Evolutionary conservation across 768 basidiomycete species (phyloP), one percentile per base, ranked within the genome.

Genomic region (Psilocybe sp.): DNA sequence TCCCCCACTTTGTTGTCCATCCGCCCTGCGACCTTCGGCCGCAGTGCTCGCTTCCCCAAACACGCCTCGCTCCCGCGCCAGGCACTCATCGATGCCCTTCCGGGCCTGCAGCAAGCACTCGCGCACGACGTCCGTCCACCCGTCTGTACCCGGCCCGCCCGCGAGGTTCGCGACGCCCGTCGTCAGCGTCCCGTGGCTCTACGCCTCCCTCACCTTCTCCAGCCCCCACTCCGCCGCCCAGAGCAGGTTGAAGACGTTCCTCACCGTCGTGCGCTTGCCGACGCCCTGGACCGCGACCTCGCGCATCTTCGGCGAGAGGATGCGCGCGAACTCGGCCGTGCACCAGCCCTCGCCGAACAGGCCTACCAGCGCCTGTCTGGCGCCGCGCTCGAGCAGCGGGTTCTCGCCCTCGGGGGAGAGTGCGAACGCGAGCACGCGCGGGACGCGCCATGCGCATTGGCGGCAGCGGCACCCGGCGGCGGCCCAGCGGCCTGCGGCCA

Each of bases 311-410:
- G 75, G 76, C 2, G 84, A 75, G 2, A 96, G 73, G 0, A 28
- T 28, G 23, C 69, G 66, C 0, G 89, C 89, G 58, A 98, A 89
- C 47, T 97, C 93, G 34, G 79, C 65, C 0, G 81, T 87, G 65
- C 83, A 87, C 95, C 94, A 97, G 2, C 89, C 87, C 54, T 92
- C 89, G 4, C 92, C 92, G 60, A 91, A 98, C 28, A 91, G 76
- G 0, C 85, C 84, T 0, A 94, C 85, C 6, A 98, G 72, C 11
- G 87, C 90, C 4, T 85, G 74, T 11, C 89, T 75, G 0, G 89
- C 84, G 0, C 85, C 85, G 4, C 82, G 74, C 36, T 89, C 85
- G 3, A 98, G 78, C 33, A 78, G 71, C 0, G 72, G 57, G 61
- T 92, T 91, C 51, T 81, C 77, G 9, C 96, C 87, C 60, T 97